Base-by-base conservation (phyloP, 208 protist genomes). In the Wallacemonas sp. region DNA sequence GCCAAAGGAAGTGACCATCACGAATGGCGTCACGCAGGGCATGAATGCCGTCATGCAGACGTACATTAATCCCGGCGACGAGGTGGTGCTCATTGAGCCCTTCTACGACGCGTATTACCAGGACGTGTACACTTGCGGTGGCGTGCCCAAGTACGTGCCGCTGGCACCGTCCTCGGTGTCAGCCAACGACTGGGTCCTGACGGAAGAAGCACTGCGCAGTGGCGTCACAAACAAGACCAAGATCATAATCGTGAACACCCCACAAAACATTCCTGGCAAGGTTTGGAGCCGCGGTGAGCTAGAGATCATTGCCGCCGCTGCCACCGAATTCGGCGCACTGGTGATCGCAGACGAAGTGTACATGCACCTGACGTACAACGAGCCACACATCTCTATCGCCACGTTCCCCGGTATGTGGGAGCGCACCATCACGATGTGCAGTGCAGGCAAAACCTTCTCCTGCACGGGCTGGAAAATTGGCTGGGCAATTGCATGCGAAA, bases 381-480 rank as follows among this genome's bases (percentile, higher is more conserved):
- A 77, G 46, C 54, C 75, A 21, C 88, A 94, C 63, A 30, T 85
- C 21, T 89, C 75, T 9, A 90, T 96, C 46, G 86, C 86, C 4
- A 77, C 72, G 9, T 53, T 96, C 19, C 81, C 86, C 0, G 92
- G 79, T 33, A 97, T 97, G 90, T 96, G 66, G 59, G 90, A 97
- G 28, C 81, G 95, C 49, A 97, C 93, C 9, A 70, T 98, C 24
- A 95, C 84, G 0, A 72, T 98, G 11, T 90, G 95, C 74, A 89
- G 80, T 41, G 82, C 88, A 2, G 94, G 95, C 1, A 98, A 98
- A 69, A 97, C 91, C 12, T 98, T 98, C 63, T 88, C 78, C 0
- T 91, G 86, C 38, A 98, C 96, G 0, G 96, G 96, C 1, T 97
- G 91, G 91, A 97, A 97, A 58, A 65, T 97, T 46, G 93, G 94